A percentile compares a stretch with the other conserved stretches of the same genome.
phyloP scores from a whole-genome alignment of 306 rosid species.

The Sophora flavescens region DNA sequence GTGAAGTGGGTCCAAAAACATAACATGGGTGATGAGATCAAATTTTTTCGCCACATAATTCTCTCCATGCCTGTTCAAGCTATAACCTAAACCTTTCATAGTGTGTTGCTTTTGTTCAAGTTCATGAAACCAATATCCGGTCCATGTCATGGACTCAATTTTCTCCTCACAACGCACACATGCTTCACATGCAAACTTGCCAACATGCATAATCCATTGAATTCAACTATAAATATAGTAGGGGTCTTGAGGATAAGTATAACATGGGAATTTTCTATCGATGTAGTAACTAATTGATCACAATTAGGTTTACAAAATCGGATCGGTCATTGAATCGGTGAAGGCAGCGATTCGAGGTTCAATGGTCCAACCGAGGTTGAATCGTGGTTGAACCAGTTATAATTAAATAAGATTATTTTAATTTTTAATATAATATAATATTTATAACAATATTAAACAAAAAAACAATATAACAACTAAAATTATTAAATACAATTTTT shows the following conservation, averaged over 20 bases:
- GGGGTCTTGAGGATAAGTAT: constrained; percentile 27
- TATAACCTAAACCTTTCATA: constrained; percentile 12
- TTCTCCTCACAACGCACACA: not conserved
- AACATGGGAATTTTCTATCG: constrained; percentile 31
- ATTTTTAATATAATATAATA: too few relatives aligned
- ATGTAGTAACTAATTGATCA: not conserved
- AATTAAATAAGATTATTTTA: too few relatives aligned
- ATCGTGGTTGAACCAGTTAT: too few relatives aligned
- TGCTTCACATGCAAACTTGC: constrained; percentile 46
- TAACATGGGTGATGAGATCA: constrained; percentile 55
- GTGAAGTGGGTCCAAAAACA: constrained; percentile 53
- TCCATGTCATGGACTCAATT: constrained; percentile 41
- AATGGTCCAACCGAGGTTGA: too few relatives aligned
- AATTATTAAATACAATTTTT: too few relatives aligned
- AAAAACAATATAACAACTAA: too few relatives aligned
- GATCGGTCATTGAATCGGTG: too few relatives aligned
- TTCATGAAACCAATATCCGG: constrained; percentile 38
- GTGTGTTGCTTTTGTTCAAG: constrained; percentile 29
- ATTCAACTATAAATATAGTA: constrained; percentile 36
- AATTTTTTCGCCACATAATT: not conserved
- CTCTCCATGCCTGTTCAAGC: not conserved
- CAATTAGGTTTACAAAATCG: too few relatives aligned
- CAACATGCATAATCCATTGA: constrained; percentile 45
- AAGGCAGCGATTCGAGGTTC: too few relatives aligned
- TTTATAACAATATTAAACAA: too few relatives aligned